Percentiles rank a stretch among this genome's conserved stretches.
Evolutionary conservation across 2,329 filamentous ascomycete species (phyloP).

Genomic region (Endothia cerciana): DNA sequence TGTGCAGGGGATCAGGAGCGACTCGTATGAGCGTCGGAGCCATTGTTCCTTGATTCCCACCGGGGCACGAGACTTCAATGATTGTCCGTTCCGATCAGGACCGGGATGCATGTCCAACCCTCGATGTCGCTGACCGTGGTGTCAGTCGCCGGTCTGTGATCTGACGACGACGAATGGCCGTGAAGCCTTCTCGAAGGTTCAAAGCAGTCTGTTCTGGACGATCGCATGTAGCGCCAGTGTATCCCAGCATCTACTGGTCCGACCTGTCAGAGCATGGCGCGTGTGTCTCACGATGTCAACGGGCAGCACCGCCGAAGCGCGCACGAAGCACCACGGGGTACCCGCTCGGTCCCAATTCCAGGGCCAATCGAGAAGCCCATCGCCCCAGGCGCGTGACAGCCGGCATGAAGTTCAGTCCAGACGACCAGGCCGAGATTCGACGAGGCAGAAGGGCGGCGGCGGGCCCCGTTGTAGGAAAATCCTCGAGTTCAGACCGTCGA

Average conservation of each 20-base stretch:
- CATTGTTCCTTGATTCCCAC: too few species aligned
- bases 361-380: background rate
- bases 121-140: background rate
- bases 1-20: background rate
- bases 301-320: background rate
- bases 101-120: background rate
- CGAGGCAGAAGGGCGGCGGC: background rate
- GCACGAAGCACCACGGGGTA: background rate
- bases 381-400: background rate
- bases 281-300: background rate
- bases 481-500: constrained; percentile 26
- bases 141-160: background rate
- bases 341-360: background rate
- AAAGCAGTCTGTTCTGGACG: background rate
- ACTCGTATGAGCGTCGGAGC: background rate
- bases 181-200: background rate
- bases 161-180: background rate
- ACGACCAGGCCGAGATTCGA: background rate
- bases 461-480: background rate
- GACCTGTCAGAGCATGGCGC: background rate
- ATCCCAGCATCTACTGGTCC: too few species aligned
- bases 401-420: constrained; percentile 5
- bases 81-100: background rate
- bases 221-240: background rate
- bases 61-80: too few species aligned